Conservation (phyloP, 768 basidiomycete species). For the Dioszegia aurantiaca region DNA sequence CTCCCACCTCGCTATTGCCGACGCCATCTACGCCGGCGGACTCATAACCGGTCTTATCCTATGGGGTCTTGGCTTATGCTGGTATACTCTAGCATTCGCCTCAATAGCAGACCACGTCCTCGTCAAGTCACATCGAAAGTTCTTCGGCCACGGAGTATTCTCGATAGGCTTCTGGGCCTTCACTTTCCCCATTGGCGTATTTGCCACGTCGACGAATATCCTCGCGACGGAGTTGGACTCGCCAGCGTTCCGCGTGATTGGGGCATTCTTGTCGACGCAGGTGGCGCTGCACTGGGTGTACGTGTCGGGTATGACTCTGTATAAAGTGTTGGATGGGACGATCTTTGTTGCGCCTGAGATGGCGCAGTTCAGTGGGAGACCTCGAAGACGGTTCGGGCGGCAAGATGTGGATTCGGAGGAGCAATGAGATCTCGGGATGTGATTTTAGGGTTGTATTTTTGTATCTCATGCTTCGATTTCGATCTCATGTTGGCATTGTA, state of each 20-base stretch:
- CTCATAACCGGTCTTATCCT: constrained; percentile 39
- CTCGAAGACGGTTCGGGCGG: neutral
- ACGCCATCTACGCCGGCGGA: constrained; percentile 37
- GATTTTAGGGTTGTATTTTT: too few relatives aligned
- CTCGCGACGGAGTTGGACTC: constrained; percentile 46
- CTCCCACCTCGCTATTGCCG: constrained; percentile 20
- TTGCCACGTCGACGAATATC: constrained; percentile 36
- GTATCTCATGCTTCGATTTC: too few relatives aligned
- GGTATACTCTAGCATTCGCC: constrained; percentile 42
- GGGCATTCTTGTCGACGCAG: constrained; percentile 35
- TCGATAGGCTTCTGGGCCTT: constrained; percentile 34
- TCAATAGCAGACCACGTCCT: constrained; percentile 28
- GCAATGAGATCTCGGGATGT: neutral
- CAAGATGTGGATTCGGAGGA: neutral
- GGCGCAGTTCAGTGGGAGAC: neutral
- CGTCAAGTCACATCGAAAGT: constrained; percentile 17
- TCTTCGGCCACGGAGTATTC: constrained; percentile 24
- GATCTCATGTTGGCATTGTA: too few relatives aligned
- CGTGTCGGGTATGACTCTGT: constrained; percentile 31
- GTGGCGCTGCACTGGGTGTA: constrained; percentile 46
- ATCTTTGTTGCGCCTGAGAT: constrained; percentile 41
- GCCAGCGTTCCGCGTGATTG: constrained; percentile 42
- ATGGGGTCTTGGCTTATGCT: constrained; percentile 49
- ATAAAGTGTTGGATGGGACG: constrained; percentile 34
- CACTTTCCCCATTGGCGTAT: constrained; percentile 51